Evolutionary conservation across 306 rosid species (phyloP).

Genomic region (Alnus glutinosa): DNA sequence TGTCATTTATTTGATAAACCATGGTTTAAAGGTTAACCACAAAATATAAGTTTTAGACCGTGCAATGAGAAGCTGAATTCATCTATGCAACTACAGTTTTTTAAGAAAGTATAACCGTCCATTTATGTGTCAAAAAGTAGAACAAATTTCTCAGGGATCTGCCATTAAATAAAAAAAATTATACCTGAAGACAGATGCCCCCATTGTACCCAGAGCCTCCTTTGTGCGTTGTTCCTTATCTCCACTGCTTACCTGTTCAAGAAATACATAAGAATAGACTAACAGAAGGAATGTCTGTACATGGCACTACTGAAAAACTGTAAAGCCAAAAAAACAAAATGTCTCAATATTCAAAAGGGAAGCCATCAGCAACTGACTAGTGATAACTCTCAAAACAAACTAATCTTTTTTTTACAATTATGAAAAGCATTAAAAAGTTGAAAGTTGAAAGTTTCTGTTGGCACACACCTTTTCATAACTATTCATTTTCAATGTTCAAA

Average conservation of each 20-base stretch:
- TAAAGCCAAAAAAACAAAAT: background rate
- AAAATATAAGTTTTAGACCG: background rate
- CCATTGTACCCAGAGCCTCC: slow-evolving; percentile 96
- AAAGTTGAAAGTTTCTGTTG: background rate
- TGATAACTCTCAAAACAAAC: background rate
- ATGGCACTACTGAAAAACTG: background rate
- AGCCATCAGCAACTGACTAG: background rate
- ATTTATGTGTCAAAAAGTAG: background rate
- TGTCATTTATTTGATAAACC: background rate
- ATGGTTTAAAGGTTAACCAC: background rate
- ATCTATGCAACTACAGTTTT: background rate
- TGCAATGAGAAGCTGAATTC: background rate
- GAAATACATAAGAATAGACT: background rate
- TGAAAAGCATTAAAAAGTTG: background rate
- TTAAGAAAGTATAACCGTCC: no score
- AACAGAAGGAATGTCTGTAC: background rate
- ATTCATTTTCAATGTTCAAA: background rate
- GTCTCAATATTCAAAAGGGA: background rate
- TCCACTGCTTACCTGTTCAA: slow-evolving; percentile 76
- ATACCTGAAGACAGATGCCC: slow-evolving; percentile 95
- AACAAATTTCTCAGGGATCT: background rate
- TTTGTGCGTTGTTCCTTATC: slow-evolving; percentile 71
- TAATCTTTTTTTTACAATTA: background rate
- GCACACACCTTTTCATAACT: background rate
- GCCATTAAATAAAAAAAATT: background rate